Evolutionary conservation across 441 rosid genomes (phyloP), one percentile per base, ranked within the genome.

Genomic region (Jatropha multifida): DNA sequence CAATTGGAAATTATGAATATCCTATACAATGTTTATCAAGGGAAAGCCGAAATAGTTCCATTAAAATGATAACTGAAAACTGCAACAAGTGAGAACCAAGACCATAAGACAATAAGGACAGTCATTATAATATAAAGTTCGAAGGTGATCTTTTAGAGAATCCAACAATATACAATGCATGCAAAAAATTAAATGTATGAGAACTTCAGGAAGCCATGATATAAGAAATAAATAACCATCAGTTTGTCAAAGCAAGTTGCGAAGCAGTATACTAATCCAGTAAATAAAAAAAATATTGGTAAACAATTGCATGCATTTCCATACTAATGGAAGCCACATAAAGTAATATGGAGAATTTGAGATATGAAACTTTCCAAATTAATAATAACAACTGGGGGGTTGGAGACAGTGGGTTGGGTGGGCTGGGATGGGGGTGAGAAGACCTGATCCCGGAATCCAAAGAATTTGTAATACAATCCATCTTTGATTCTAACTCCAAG

Each of bases 391-490:
- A 49, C 67, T 32, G 56, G 65, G 32, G 32, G 32, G 32, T 1
- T 32, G 32, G 2, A 1, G 5, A 56, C 7, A 52, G 66, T 17
- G 2, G 56, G 59, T 32, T 32, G 32, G 32, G 32, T 32, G 32
- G 32, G 32, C 32, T 32, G 32, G 32, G 32, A 32, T 32, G 32
- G 32, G 3, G 59, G 27, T 5, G 23, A 77, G 26, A 17, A 71
- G 38, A 92, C 99, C 96, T 85, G 97, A 58, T 95, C 99, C 37
- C 97, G 88, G 51, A 95, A 95, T 37, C 99, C 99, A 72, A 86
- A 81, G 81, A 93, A 93, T 86, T 93, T 95, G 83, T 92, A 93
- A 79, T 82, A 79, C 68, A 92, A 78, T 26, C 99, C 99, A 63
- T 91, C 98, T 84, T 85, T 93, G 73, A 83, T 85, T 66, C 83